A percentile compares a stretch with the other conserved stretches of the same genome.
Conservation (phyloP, 169 alveolate genomes). For the Plasmodium adleri region DNA sequence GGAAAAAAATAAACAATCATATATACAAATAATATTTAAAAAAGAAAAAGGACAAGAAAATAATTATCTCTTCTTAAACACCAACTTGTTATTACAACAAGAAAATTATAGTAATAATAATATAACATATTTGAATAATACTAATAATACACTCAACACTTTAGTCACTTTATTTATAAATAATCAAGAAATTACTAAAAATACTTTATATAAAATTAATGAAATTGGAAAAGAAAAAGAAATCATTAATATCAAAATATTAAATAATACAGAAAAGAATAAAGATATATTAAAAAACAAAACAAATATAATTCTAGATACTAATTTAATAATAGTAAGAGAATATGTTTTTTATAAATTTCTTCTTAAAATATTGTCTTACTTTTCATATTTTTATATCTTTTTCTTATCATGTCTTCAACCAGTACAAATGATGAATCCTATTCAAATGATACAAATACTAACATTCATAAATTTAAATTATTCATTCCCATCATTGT, state of each 20-base stretch:
- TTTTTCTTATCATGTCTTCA: slow-evolving; percentile 2
- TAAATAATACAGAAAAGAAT: slow-evolving; percentile 10
- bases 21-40: slow-evolving; percentile 43
- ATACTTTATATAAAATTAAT: slow-evolving; percentile 12
- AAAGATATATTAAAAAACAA: slow-evolving; percentile 19
- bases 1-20: slow-evolving; percentile 12
- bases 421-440: slow-evolving; percentile 7
- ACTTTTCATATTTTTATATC: slow-evolving; percentile 40
- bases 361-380: slow-evolving; percentile 22
- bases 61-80: slow-evolving; percentile 2
- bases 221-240: slow-evolving; percentile 46
- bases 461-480: slow-evolving; percentile 38
- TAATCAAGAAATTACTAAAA: slow-evolving; percentile 13
- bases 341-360: slow-evolving; percentile 26
- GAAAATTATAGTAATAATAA: too few species aligned
- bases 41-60: slow-evolving; percentile 5
- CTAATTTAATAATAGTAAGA: slow-evolving; percentile 37
- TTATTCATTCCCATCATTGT: slow-evolving; percentile 39
- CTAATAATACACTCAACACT: not conserved
- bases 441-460: slow-evolving; percentile 44
- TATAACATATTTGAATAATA: too few species aligned
- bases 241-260: slow-evolving; percentile 36
- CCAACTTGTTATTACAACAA: slow-evolving; percentile 17
- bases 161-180: slow-evolving; percentile 14
- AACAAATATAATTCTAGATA: slow-evolving; percentile 3